phyloP scores from a whole-genome alignment of 1,284 basidiomycete genomes.

The Melampsora americana region DNA sequence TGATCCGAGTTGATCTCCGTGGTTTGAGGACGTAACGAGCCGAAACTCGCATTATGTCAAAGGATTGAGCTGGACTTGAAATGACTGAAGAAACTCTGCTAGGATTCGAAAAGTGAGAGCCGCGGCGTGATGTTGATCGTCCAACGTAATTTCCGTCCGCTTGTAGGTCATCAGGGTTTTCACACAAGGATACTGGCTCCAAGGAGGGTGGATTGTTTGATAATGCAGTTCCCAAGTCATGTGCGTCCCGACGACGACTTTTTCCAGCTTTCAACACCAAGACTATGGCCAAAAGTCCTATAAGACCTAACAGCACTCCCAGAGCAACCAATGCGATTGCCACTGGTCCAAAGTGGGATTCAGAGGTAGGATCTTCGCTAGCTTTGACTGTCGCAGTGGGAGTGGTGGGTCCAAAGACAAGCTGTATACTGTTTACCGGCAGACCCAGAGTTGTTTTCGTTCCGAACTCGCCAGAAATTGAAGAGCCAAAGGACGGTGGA shows the following conservation, averaged over 20 bases:
- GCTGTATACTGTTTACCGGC: constrained; percentile 1
- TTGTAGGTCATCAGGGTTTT: too few species aligned
- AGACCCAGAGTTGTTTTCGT: neutral
- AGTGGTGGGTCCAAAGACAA: neutral
- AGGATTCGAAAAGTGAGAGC: neutral
- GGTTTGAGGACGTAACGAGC: constrained; percentile 1
- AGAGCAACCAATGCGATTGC: neutral
- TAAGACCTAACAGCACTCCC: neutral
- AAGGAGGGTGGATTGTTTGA: neutral
- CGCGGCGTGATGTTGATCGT: too few species aligned
- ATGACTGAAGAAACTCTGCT: neutral
- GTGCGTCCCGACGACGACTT: neutral
- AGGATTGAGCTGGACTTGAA: neutral
- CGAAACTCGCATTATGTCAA: constrained; percentile 3
- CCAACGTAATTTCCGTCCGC: too few species aligned
- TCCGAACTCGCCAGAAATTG: too few species aligned
- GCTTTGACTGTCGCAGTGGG: neutral
- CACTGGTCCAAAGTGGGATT: neutral
- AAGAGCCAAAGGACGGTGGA: too few species aligned
- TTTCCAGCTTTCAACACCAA: neutral
- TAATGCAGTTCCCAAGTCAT: too few species aligned
- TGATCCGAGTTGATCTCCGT: too few species aligned
- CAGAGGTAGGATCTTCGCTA: neutral
- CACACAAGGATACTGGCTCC: too few species aligned
- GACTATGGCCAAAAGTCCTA: neutral